Evolutionary conservation across 768 basidiomycete species (phyloP), one percentile per base, ranked within the genome.

Genomic region (Mycena polygramma): DNA sequence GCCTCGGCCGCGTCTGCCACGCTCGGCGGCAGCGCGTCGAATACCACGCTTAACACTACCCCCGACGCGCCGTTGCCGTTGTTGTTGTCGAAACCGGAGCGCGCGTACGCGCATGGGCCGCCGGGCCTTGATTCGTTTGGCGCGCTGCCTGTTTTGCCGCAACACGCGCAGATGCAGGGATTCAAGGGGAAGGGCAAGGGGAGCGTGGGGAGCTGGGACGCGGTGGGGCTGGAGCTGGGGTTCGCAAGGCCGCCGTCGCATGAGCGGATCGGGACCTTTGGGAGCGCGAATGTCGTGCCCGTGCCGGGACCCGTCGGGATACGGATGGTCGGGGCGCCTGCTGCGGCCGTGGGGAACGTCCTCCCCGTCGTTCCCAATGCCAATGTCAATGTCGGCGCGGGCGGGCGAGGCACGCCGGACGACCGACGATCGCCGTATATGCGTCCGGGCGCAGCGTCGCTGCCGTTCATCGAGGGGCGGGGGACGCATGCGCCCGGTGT

Each of bases 161-260:
- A 15, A 1, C 41, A 43, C 3, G 41, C 41, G 13, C n/a, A n/a
- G n/a, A n/a, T n/a, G n/a, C 41, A 17, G 17, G 17, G 41, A 10
- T 11, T 41, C 41, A 11, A 20, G 43, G 30, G 35, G 14, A 59
- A 58, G 24, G 39, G 30, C 11, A 15, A 2, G 19, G 60, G 61
- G 36, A 64, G 58, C 58, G 19, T 51, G 7, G 55, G 11, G 10
- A 54, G 61, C 22, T 67, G 69, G 66, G 66, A 70, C 53, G 46
- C 63, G 37, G 65, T 52, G 57, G 69, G 49, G 39, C 69, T 70
- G 22, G 72, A 73, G 72, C 65, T 70, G 11, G 72, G 72, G 15
- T 73, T 73, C 48, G n/a, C 30, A 8, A 51, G 69, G 39, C 65
- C 72, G 30, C 62, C 72, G 69, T 70, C 68, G 65, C 52, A 55